phyloP scores from a whole-genome alignment of 2,329 filamentous ascomycete species.

The Aspergillus tanneri region DNA sequence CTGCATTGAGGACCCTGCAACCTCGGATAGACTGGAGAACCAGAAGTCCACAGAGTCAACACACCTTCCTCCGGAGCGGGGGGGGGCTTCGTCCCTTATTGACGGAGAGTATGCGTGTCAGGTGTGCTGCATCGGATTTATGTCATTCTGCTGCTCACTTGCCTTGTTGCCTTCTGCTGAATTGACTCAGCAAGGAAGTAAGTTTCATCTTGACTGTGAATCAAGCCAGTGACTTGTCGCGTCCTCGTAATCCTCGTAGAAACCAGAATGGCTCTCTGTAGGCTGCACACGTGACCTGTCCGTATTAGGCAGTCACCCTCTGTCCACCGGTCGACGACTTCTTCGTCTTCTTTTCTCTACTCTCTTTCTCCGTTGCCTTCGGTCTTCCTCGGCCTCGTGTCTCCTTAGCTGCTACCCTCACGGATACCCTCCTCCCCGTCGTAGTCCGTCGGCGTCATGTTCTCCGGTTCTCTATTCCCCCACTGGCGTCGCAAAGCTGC shows the following conservation, averaged over 20 bases:
- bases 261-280: no score
- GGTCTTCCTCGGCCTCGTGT: neutral
- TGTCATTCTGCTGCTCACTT: slow-evolving; percentile 1
- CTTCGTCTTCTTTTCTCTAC: neutral
- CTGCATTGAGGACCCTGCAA: neutral
- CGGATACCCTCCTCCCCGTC: neutral
- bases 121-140: neutral
- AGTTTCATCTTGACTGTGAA: no score
- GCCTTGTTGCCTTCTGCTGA: neutral
- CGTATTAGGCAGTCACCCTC: neutral
- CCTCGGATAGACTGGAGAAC: neutral
- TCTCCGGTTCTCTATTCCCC: slow-evolving; percentile 24
- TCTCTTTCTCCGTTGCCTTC: neutral
- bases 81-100: neutral
- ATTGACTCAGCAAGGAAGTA: neutral
- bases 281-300: neutral
- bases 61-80: no score
- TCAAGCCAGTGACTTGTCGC: no score
- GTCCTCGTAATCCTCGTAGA: no score
- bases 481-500: slow-evolving; percentile 27
- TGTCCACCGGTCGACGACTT: neutral
- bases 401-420: neutral
- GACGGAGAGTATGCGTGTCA: neutral
- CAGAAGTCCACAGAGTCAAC: neutral
- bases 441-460: slow-evolving; percentile 13